Evolutionary conservation across 768 basidiomycete species (phyloP).

Genomic region (Lentinula boryana): DNA sequence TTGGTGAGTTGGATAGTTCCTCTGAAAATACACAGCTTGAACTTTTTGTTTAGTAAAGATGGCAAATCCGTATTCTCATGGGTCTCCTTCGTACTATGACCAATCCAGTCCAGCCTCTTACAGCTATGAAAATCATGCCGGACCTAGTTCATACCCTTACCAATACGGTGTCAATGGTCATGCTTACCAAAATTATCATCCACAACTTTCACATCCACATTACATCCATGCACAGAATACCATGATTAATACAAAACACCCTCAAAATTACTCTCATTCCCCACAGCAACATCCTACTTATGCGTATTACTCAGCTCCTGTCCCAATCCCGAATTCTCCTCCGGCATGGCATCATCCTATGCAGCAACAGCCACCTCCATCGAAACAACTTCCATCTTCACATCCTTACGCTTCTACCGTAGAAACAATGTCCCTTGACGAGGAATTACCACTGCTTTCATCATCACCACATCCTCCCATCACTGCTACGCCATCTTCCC

Average conservation of each 20-base stretch:
- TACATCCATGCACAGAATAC: neutral
- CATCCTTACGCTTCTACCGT: neutral
- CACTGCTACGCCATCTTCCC: neutral
- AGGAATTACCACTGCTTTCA: neutral
- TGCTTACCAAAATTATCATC: constrained; percentile 5
- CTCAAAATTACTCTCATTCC: neutral
- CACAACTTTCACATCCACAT: neutral
- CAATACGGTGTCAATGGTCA: constrained; percentile 6
- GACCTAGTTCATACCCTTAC: constrained; percentile 10
- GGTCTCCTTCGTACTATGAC: constrained; percentile 16
- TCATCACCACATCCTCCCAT: neutral
- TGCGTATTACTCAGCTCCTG: neutral
- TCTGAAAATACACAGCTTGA: neutral
- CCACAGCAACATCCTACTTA: neutral
- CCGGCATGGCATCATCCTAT: neutral
- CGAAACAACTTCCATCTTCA: neutral
- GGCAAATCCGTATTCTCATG: neutral
- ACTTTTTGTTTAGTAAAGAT: neutral
- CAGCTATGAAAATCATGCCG: neutral
- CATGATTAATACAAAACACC: neutral
- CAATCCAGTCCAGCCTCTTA: constrained; percentile 13
- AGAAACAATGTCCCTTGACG: neutral
- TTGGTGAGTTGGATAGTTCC: neutral
- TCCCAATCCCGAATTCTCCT: neutral
- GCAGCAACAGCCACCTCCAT: neutral